phyloP scores from a whole-genome alignment of 306 rosid genomes.

The Cicer pinnatifidum region DNA sequence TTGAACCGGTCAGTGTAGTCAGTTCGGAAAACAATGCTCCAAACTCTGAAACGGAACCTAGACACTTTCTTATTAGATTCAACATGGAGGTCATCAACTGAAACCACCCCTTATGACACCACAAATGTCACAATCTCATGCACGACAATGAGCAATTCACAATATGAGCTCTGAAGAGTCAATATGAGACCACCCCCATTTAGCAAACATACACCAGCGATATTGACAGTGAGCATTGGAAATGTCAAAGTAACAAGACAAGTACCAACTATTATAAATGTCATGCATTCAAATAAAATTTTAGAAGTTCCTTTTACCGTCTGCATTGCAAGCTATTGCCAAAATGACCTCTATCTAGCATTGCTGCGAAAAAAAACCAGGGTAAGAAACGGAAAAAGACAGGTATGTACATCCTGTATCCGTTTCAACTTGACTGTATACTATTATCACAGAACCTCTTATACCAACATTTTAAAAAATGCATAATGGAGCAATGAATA shows the following conservation, averaged over 20 bases:
- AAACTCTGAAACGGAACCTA: not conserved
- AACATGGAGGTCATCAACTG: not conserved
- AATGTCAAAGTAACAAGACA: not conserved
- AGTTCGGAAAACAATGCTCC: too few relatives aligned
- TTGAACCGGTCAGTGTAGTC: too few relatives aligned
- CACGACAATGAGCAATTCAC: too few relatives aligned
- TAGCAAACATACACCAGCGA: too few relatives aligned
- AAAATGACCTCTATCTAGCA: conserved; percentile 32
- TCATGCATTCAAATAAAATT: conserved; percentile 8
- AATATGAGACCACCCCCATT: too few relatives aligned
- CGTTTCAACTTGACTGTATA: conserved; percentile 37
- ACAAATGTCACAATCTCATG: not conserved
- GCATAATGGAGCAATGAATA: conserved; percentile 37
- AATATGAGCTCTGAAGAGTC: too few relatives aligned
- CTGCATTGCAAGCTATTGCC: conserved; percentile 16
- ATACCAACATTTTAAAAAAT: conserved; percentile 29
- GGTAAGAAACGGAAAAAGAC: conserved; percentile 32
- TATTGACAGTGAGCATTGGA: too few relatives aligned
- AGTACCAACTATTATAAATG: conserved; percentile 20
- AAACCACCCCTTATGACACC: not conserved
- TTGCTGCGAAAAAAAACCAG: conserved; percentile 1
- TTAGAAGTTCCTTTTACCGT: not conserved
- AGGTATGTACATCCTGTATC: conserved; percentile 13
- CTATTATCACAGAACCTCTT: conserved; percentile 24
- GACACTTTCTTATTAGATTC: not conserved